Conservation (phyloP, 2,329 filamentous ascomycete species). For the Aotearoamyces nothofagi region DNA sequence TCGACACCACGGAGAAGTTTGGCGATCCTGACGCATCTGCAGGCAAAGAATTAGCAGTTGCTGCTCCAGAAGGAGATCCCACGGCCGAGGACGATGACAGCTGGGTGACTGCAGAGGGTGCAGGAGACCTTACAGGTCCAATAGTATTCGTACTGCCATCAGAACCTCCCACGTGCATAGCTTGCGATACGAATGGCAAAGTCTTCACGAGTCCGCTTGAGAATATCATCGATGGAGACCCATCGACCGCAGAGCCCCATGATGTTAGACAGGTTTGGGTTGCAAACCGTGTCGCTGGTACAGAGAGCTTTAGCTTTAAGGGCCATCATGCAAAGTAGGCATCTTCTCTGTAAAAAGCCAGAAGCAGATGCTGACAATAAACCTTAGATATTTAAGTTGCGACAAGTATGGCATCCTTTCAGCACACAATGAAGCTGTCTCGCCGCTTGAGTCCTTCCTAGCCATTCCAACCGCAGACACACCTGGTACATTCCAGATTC, state of each 20-base stretch:
- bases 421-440: slow-evolving; percentile 68
- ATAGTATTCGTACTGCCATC: slow-evolving; percentile 72
- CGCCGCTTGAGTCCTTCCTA: slow-evolving; percentile 67
- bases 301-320: slow-evolving; percentile 72
- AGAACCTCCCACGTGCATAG: slow-evolving; percentile 56
- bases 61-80: slow-evolving; percentile 3
- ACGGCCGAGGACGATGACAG: slow-evolving; percentile 40
- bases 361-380: no score
- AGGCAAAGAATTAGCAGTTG: neutral
- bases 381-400: slow-evolving; percentile 77
- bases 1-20: slow-evolving; percentile 27
- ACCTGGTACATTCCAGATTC: slow-evolving; percentile 57
- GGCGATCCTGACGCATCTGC: slow-evolving; percentile 22
- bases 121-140: slow-evolving; percentile 65
- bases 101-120: slow-evolving; percentile 75
- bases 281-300: slow-evolving; percentile 68
- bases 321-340: slow-evolving; percentile 70
- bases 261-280: slow-evolving; percentile 95
- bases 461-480: slow-evolving; percentile 48
- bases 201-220: slow-evolving; percentile 72
- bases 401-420: slow-evolving; percentile 69
- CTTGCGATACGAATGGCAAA: slow-evolving; percentile 74
- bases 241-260: slow-evolving; percentile 80
- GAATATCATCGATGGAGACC: slow-evolving; percentile 75
- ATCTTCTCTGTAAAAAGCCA: neutral